A percentile compares a stretch with the other conserved stretches of the same genome.
phyloP scores from a whole-genome alignment of 345 rosid genomes.

The Pseudoturritis turrita region DNA sequence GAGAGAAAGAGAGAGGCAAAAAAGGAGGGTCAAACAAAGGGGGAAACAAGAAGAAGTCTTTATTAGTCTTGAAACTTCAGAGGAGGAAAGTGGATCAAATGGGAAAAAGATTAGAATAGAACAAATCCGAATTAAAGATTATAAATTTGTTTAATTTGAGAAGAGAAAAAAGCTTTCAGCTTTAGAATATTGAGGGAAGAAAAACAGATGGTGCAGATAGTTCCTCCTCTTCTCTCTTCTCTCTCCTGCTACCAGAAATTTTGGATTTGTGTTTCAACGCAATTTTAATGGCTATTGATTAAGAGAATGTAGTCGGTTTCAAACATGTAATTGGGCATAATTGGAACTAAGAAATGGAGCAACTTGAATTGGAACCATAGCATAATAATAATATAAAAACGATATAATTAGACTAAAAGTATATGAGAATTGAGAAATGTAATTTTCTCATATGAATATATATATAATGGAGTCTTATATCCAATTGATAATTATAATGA shows the following conservation, averaged over 20 bases:
- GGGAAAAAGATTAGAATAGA: conserved; percentile 5
- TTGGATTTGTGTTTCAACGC: neutral
- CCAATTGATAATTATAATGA: no score
- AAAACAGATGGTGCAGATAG: conserved; percentile 27
- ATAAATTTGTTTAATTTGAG: neutral
- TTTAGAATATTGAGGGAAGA: conserved; percentile 9
- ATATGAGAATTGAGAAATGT: no score
- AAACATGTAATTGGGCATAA: neutral
- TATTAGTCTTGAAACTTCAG: conserved; percentile 13
- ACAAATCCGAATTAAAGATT: conserved; percentile 4
- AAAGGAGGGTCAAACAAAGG: conserved; percentile 25
- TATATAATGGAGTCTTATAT: no score
- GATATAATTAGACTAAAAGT: no score
- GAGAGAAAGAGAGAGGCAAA: neutral
- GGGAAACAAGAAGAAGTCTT: conserved; percentile 25
- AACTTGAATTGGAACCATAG: neutral
- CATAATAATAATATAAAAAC: neutral
- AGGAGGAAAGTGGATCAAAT: conserved; percentile 24
- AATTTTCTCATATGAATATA: no score
- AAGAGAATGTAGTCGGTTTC: neutral
- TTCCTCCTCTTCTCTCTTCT: conserved; percentile 18
- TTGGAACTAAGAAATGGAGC: neutral
- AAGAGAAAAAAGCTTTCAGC: conserved; percentile 7
- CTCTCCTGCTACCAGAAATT: neutral
- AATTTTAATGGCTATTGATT: conserved; percentile 2